Conservation (phyloP, 2,329 filamentous ascomycete genomes). For the Esteya vermicola region DNA sequence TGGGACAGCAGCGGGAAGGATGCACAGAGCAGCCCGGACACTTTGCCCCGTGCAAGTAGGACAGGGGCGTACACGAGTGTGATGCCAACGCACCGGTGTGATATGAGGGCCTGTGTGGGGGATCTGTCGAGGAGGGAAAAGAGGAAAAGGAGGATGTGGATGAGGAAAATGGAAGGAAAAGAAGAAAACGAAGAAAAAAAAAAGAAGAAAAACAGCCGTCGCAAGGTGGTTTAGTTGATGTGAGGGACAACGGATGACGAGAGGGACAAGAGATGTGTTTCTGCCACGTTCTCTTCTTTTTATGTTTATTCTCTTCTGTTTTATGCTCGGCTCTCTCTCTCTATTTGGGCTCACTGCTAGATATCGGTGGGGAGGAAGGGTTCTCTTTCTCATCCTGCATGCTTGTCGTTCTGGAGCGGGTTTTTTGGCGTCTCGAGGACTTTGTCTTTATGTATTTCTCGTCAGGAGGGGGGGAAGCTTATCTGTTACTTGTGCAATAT, state of each 20-base stretch:
- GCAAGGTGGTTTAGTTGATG: neutral
- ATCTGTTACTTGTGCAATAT: too few species aligned
- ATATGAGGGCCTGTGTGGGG: too few species aligned
- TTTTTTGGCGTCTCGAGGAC: conserved; percentile 3
- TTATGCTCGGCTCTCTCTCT: too few species aligned
- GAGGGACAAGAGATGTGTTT: neutral
- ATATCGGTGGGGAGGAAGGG: neutral
- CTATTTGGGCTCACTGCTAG: neutral
- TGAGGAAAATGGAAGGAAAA: neutral
- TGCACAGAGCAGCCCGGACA: too few species aligned
- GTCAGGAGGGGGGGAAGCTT: too few species aligned
- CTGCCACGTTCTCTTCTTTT: neutral
- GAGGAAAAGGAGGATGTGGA: neutral
- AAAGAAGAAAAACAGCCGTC: neutral
- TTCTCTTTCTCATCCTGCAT: neutral
- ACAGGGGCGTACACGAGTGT: too few species aligned
- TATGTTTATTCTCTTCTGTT: neutral
- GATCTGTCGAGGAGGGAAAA: neutral
- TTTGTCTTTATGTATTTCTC: neutral
- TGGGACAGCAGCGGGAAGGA: neutral
- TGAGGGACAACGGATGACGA: neutral
- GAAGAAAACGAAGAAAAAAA: neutral
- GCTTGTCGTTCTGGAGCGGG: neutral
- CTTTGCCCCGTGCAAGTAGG: too few species aligned
- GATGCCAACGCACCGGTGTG: too few species aligned